phyloP scores from a whole-genome alignment of 352 stramenopile genomes.

The Phytophthora niederhauseri region DNA sequence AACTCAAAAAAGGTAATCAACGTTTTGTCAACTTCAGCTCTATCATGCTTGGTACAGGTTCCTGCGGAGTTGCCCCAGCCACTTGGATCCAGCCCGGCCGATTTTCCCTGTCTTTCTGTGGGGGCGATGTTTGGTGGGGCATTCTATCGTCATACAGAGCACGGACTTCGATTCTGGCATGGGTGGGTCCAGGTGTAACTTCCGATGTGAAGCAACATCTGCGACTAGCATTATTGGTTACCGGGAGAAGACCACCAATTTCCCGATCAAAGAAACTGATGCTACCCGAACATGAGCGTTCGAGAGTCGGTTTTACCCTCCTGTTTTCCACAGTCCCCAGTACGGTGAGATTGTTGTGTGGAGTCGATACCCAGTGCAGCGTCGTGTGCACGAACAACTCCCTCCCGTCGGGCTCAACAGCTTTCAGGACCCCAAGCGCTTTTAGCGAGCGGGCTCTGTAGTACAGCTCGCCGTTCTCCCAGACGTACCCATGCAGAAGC shows the following conservation, averaged over 20 bases:
- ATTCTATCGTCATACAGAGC: not conserved
- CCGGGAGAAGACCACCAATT: not conserved
- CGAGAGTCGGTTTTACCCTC: too few relatives aligned
- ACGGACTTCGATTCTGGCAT: slow-evolving; percentile 6
- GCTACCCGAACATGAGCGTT: too few relatives aligned
- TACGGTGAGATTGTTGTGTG: too few relatives aligned
- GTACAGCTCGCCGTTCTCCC: too few relatives aligned
- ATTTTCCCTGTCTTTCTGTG: not conserved
- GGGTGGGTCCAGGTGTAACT: slow-evolving; percentile 5
- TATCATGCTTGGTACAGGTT: slow-evolving; percentile 4
- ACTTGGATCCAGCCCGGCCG: not conserved
- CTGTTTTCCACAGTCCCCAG: too few relatives aligned
- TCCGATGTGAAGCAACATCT: slow-evolving; percentile 1
- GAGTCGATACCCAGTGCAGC: too few relatives aligned
- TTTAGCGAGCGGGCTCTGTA: too few relatives aligned
- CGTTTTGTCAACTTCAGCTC: slow-evolving; percentile 3
- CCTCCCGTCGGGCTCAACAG: too few relatives aligned
- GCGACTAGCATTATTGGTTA: not conserved
- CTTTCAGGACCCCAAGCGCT: too few relatives aligned
- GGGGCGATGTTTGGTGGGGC: not conserved
- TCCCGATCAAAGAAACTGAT: too few relatives aligned
- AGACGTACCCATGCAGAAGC: too few relatives aligned
- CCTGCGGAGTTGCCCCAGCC: not conserved
- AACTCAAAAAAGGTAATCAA: not conserved
- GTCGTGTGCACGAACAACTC: too few relatives aligned